Conservation (phyloP, 2,329 filamentous ascomycete genomes). For the Hypoxylon sp. region DNA sequence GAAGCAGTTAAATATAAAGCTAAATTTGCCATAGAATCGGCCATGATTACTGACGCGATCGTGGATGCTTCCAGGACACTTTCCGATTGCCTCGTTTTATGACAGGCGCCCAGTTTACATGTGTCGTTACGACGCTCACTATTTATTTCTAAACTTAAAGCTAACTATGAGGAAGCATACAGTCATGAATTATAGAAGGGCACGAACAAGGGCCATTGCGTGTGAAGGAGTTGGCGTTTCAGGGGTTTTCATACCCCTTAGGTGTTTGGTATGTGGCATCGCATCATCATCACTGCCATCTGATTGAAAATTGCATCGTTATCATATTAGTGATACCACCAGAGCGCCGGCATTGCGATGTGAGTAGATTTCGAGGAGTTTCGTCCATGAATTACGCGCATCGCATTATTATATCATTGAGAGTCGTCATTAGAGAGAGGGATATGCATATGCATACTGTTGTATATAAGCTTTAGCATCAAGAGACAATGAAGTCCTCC, state of each 20-base stretch:
- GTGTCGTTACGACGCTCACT: background rate
- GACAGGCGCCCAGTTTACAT: conserved; percentile 28
- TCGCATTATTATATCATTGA: conserved; percentile 19
- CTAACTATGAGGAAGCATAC: background rate
- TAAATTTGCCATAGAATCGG: conserved; percentile 32
- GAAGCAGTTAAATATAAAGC: conserved; percentile 16
- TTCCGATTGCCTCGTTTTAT: conserved; percentile 50
- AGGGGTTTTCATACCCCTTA: conserved; percentile 6
- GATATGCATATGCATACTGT: conserved; percentile 1
- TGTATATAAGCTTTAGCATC: conserved; percentile 29
- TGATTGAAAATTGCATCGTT: conserved; percentile 24
- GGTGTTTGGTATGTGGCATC: conserved; percentile 22
- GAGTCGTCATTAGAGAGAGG: conserved; percentile 1
- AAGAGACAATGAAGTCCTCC: background rate
- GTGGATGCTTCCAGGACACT: conserved; percentile 45
- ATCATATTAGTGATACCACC: conserved; percentile 51
- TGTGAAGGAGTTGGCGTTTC: conserved; percentile 8
- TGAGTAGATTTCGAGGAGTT: conserved; percentile 28
- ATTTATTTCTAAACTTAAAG: background rate
- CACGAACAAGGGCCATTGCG: background rate
- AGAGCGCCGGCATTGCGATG: conserved; percentile 35
- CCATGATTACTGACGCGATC: conserved; percentile 44
- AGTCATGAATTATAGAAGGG: conserved; percentile 1
- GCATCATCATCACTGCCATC: conserved; percentile 23
- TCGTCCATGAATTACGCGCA: conserved; percentile 12